phyloP scores from a whole-genome alignment of 129 eudicot genomes.

The Centella asiatica region DNA sequence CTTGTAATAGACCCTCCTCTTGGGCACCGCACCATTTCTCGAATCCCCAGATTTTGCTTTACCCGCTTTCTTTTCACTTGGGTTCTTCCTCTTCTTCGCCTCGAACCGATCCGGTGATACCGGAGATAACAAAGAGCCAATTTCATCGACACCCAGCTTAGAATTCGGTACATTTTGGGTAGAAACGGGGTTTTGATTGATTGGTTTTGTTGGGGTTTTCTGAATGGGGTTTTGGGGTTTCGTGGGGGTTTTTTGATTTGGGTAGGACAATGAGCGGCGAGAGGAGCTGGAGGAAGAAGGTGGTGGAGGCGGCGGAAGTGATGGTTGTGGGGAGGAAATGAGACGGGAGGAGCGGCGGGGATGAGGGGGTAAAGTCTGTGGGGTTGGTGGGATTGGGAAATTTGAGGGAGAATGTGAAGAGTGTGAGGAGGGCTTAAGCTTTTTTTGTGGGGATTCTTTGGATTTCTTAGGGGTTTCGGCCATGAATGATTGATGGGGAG shows the following conservation, averaged over 20 bases:
- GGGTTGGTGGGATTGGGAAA: slow-evolving; percentile 34
- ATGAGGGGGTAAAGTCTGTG: slow-evolving; percentile 34
- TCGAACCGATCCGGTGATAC: slow-evolving; percentile 47
- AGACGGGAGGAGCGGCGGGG: slow-evolving; percentile 56
- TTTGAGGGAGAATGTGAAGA: slow-evolving; percentile 17
- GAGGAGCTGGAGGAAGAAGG: slow-evolving; percentile 11
- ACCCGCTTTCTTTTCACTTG: background rate
- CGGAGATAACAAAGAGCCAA: slow-evolving; percentile 29
- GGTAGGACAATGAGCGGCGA: background rate
- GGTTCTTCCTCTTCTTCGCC: slow-evolving; percentile 33
- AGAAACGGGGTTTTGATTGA: slow-evolving; percentile 4
- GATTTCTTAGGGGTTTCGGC: slow-evolving; percentile 52
- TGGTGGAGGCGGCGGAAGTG: background rate
- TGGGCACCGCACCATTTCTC: slow-evolving; percentile 20
- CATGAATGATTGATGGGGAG: slow-evolving; percentile 23
- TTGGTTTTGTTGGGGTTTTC: slow-evolving; percentile 12
- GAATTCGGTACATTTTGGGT: slow-evolving; percentile 15
- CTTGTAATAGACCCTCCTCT: slow-evolving; percentile 53
- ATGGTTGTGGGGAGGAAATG: slow-evolving; percentile 18
- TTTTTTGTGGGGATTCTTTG: slow-evolving; percentile 23
- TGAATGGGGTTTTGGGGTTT: too few relatives aligned
- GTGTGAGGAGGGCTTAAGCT: slow-evolving; percentile 11
- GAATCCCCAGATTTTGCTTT: slow-evolving; percentile 4
- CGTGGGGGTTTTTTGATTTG: slow-evolving; percentile 9
- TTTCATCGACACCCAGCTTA: slow-evolving; percentile 6